Evolutionary conservation across 345 rosid species (phyloP).

Genomic region (Syzygium oleosum): DNA sequence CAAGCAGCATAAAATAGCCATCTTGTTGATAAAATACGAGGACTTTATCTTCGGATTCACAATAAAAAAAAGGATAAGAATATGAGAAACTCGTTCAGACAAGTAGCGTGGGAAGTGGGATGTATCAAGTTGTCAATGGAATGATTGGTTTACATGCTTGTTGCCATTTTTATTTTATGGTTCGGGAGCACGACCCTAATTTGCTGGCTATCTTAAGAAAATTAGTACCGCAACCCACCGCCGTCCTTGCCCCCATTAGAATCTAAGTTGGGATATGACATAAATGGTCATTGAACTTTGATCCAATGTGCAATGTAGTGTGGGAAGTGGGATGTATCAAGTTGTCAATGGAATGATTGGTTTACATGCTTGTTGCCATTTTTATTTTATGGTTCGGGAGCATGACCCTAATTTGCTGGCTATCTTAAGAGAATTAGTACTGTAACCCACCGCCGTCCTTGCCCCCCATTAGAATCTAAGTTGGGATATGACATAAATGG

Average conservation of each 20-base stretch:
- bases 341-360: background rate
- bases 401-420: rapidly evolving
- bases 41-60: background rate
- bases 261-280: too few species aligned
- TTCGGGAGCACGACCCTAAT: background rate
- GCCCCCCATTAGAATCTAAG: too few species aligned
- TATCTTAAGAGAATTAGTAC: background rate
- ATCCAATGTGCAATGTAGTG: too few species aligned
- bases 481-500: too few species aligned
- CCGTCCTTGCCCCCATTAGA: too few species aligned
- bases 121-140: background rate
- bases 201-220: rapidly evolving
- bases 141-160: background rate
- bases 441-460: too few species aligned
- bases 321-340: background rate
- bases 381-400: background rate
- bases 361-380: background rate
- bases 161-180: background rate
- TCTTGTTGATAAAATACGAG: background rate
- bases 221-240: too few species aligned
- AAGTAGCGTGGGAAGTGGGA: too few species aligned
- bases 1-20: background rate
- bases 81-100: background rate
- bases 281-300: too few species aligned
- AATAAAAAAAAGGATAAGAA: background rate